Base-by-base conservation (phyloP, 2,329 filamentous ascomycete species). In the Calonectria henricotiae region DNA sequence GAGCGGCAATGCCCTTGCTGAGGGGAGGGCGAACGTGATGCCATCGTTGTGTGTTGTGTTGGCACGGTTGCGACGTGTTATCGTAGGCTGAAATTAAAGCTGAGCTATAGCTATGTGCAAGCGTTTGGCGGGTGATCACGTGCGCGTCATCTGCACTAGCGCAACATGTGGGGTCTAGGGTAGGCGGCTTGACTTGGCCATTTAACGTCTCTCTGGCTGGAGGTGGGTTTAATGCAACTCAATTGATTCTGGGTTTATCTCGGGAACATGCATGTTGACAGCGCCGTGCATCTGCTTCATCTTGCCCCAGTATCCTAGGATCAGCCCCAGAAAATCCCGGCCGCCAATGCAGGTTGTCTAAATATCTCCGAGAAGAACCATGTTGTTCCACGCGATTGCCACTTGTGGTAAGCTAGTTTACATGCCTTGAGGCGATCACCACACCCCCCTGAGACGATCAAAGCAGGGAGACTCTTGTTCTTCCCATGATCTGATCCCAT, bases 1-100 rank as follows among this genome's bases (percentile, higher is more conserved):
- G 82, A 82, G 67, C 79, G 78, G 41, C 76, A 66, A 12, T 79
- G 82, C 67, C 75, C 79, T 43, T 78, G 76, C n/a, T 80, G 79
- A 43, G 79, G 79, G 30, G 81, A 80, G 25, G 79, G 78, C 37
- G 80, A 82, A 27, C 70, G 78, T 60, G 78, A 78, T 35, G 74
- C 70, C 80, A 82, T 82, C 63, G 27, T 72, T 49, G 62, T 44
- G n/a, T 35, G 17, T 20, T 5, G 39, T 20, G 61, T 55, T 68
- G 46, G 39, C 47, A 67, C 51, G 35, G 60, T 49, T 62, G 51
- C 5, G 20, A 30, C 44, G 49, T 60, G 67, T 54, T 44, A 63
- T 69, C 70, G 71, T 65, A 27, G 60, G 46, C 30, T 39, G n/a
- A 39, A 54, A 47, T 47, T 35, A 49, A 66, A 66, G 46, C 55